These are phyloP conservation scores for Xylariaceae sp. DNA, from an alignment of 2,329 filamentous ascomycete genomes.

Conservation along the genomic window DNA sequence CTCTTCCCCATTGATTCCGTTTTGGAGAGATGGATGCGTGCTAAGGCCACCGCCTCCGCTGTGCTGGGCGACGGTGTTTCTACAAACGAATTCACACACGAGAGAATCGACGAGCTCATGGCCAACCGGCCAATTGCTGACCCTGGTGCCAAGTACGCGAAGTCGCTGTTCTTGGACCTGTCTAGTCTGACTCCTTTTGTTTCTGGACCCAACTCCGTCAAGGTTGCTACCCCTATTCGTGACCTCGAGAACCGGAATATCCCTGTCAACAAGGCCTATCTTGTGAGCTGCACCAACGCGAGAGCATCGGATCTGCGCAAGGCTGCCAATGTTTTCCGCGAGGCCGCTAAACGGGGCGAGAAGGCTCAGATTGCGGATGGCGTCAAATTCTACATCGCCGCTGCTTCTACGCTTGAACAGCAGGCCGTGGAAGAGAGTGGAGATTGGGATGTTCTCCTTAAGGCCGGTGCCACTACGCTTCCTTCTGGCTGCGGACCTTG, in stretches of 20 bases:
- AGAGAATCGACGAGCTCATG: constrained; percentile 66
- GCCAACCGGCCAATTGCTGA: constrained; percentile 64
- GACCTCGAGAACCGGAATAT: constrained; percentile 72
- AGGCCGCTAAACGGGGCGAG: constrained; percentile 56
- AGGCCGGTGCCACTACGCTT: constrained; percentile 69
- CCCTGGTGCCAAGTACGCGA: constrained; percentile 73
- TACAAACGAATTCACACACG: constrained; percentile 63
- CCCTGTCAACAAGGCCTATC: constrained; percentile 74
- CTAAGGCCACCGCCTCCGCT: constrained; percentile 67
- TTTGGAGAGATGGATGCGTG: constrained; percentile 42
- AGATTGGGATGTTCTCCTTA: constrained; percentile 77
- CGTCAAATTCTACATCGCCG: constrained; percentile 84
- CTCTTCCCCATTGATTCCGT: constrained; percentile 75
- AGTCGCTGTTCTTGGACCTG: constrained; percentile 74
- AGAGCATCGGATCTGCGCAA: constrained; percentile 74
- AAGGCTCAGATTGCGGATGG: constrained; percentile 66
- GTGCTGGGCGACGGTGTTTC: constrained; percentile 50
- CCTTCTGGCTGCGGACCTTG: constrained; percentile 76
- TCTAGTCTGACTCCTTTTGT: constrained; percentile 79
- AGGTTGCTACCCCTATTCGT: constrained; percentile 71
- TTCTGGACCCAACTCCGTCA: constrained; percentile 85
- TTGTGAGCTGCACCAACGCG: constrained; percentile 87
- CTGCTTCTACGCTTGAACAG: constrained; percentile 76
- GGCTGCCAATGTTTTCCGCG: constrained; percentile 78
- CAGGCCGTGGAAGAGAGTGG: constrained; percentile 69